Evolutionary conservation across 441 rosid species (phyloP), one percentile per base, ranked within the genome.

Genomic region (Bocquillonia castaneifolia): DNA sequence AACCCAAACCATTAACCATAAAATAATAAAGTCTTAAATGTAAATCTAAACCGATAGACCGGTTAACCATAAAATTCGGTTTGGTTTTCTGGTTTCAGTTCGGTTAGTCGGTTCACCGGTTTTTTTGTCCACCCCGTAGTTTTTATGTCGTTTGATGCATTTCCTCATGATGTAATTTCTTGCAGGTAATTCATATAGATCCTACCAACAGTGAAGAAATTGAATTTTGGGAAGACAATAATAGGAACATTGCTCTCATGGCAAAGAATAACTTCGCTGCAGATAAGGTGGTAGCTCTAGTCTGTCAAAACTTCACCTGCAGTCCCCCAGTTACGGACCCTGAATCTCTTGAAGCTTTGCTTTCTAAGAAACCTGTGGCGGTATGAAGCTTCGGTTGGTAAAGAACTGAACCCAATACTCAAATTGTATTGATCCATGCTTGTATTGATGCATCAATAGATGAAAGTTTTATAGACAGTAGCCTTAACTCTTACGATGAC

Each of bases 281-380:
- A 3, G 89, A 86, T 72, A 80, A 80, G 45, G 92, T 75, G 67
- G 88, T 84, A 29, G 97, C 92, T 59, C 92, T 89, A 14, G 90
- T 93, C 65, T 93, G 97, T 73, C 96, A 93, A 75, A 82, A 89
- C 68, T 93, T 91, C 83, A 85, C 86, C 10, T 93, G 97, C 77
- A 89, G 88, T 48, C 87, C 94, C 15, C 81, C 88, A 0, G 78
- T 87, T 14, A 75, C 63, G 13, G 86, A 80, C 66, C 68, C 90
- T 7, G 69, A 74, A 59, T 66, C 86, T 28, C 92, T 92, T 3
- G 58, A 69, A 71, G 72, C 75, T 58, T 60, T 88, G 67, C 89
- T 92, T 45, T 83, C 87, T 36, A 80, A 79, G 82, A 82, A 71
- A 61, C 55, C 74, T 62, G 42, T 69, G 4, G 42, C 3, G 29